These are phyloP conservation scores for Perkinsus marinus DNA, from an alignment of 169 alveolate genomes.

Conservation along the genomic window DNA sequence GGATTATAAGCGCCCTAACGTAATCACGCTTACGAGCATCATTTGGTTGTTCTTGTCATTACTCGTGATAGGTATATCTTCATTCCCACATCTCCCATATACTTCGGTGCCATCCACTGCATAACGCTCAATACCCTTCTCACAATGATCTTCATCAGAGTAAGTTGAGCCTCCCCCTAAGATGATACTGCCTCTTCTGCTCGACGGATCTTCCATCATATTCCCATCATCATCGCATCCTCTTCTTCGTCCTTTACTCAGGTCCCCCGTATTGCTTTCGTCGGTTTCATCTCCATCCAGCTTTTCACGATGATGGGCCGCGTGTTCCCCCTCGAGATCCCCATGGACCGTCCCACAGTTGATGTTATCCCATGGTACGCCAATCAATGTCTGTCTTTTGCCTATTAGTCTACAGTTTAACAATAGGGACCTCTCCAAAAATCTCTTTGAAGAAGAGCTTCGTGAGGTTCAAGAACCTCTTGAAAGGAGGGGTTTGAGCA, in stretches of 20 bases:
- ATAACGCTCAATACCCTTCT: background rate
- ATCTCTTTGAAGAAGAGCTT: too few relatives aligned
- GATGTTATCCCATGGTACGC: background rate
- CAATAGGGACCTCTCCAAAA: too few relatives aligned
- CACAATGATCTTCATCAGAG: background rate
- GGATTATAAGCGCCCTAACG: background rate
- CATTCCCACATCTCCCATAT: background rate
- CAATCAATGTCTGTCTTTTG: too few relatives aligned
- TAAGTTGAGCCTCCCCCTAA: background rate
- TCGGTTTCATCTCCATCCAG: background rate
- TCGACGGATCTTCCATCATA: too few relatives aligned
- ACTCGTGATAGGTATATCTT: background rate
- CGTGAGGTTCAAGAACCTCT: too few relatives aligned
- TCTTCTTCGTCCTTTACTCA: background rate
- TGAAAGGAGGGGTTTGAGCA: too few relatives aligned
- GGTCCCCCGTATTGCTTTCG: background rate
- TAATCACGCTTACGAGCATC: background rate
- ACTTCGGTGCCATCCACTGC: background rate
- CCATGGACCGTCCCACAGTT: background rate
- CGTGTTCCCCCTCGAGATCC: background rate
- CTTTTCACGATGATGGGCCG: background rate
- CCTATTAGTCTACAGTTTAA: too few relatives aligned
- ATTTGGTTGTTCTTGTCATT: too few relatives aligned
- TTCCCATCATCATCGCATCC: background rate
- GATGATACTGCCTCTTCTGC: too few relatives aligned